Conservation (phyloP, 1,139 yeast species). For the Nakaseomyces kungkrabaensis region DNA sequence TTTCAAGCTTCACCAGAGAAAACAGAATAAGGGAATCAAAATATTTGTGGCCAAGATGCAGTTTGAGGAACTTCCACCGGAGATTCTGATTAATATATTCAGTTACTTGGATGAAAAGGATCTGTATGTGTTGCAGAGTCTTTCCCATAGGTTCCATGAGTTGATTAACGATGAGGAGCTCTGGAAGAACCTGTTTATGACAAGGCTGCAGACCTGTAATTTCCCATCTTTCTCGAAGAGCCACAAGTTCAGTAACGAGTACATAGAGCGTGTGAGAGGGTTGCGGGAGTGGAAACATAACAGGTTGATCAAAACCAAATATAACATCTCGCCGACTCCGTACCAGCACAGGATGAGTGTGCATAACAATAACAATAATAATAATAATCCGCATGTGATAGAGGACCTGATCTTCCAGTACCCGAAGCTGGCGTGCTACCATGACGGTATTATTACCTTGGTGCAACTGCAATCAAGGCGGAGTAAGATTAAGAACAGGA, state of each 20-base stretch:
- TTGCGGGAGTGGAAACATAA: constrained; percentile 47
- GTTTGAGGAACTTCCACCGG: constrained; percentile 42
- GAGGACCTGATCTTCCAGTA: constrained; percentile 28
- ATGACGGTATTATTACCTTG: constrained; percentile 31
- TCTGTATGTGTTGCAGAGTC: constrained; percentile 39
- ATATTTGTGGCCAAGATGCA: background rate
- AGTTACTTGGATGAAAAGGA: constrained; percentile 49
- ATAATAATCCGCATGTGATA: constrained; percentile 28
- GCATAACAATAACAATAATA: constrained; percentile 9
- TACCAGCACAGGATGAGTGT: background rate
- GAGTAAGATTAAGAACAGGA: constrained; percentile 20
- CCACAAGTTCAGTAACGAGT: constrained; percentile 46
- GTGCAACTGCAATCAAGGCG: constrained; percentile 25
- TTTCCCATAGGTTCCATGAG: constrained; percentile 44
- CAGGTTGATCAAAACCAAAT: constrained; percentile 29
- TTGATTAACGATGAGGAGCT: constrained; percentile 48
- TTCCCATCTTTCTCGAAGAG: constrained; percentile 54
- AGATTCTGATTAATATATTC: constrained; percentile 46
- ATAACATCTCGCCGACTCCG: constrained; percentile 21
- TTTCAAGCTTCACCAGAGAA: no score
- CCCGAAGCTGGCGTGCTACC: constrained; percentile 31
- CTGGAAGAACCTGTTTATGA: constrained; percentile 50
- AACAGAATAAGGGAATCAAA: background rate
- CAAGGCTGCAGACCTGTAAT: constrained; percentile 35
- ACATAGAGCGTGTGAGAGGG: constrained; percentile 38